phyloP scores from a whole-genome alignment of 2,329 filamentous ascomycete species.

The Domatiomyces catenatus region DNA sequence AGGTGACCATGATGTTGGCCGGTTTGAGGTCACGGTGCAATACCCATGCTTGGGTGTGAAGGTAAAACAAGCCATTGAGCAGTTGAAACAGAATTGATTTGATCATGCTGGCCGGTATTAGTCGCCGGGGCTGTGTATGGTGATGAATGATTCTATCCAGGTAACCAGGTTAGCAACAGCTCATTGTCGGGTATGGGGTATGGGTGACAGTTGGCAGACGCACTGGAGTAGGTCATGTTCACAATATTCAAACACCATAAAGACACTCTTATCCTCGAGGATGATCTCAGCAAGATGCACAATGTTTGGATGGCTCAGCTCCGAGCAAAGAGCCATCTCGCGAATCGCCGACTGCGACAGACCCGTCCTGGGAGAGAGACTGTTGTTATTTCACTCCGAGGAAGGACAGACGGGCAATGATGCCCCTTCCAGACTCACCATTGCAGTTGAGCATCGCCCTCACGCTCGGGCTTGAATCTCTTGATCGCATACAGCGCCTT shows the following conservation, averaged over 20 bases:
- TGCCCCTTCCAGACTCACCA: not conserved
- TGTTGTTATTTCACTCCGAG: conserved; percentile 42
- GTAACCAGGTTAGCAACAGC: not conserved
- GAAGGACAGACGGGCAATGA: too few relatives aligned
- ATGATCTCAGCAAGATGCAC: conserved; percentile 90
- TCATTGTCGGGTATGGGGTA: not conserved
- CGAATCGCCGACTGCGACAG: conserved; percentile 94
- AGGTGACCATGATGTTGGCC: conserved; percentile 97
- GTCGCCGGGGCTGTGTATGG: conserved; percentile 71
- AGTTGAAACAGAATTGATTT: conserved; percentile 94
- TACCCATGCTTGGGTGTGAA: conserved; percentile 83
- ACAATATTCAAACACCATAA: conserved; percentile 98
- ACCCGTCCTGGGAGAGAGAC: conserved; percentile 53
- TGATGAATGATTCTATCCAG: conserved; percentile 79
- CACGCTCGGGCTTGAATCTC: conserved; percentile 97
- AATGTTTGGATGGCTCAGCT: conserved; percentile 75
- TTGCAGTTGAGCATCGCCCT: conserved; percentile 48
- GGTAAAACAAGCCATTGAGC: conserved; percentile 82
- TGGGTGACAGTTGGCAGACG: not conserved
- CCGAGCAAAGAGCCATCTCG: conserved; percentile 93
- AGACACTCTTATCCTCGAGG: conserved; percentile 96
- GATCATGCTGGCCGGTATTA: conserved; percentile 75
- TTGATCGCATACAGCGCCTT: conserved; percentile 90
- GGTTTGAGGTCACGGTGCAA: conserved; percentile 93
- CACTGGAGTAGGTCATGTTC: conserved; percentile 84